phyloP scores from a whole-genome alignment of 2,329 filamentous ascomycete genomes.

The Cercospora nicotianae region DNA sequence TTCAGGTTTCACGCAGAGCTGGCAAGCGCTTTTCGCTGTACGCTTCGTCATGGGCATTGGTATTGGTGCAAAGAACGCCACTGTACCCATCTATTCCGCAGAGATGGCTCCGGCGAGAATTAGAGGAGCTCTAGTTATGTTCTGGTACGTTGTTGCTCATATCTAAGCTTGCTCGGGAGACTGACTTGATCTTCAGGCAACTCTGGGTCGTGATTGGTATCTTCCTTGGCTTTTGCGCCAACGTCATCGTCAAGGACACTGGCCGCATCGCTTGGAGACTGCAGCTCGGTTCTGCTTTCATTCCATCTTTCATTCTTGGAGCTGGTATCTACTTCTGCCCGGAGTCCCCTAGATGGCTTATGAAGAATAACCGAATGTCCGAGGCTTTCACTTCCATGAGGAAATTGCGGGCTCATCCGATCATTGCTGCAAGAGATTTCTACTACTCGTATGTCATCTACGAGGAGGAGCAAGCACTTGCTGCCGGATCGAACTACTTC shows the following conservation, averaged over 20 bases:
- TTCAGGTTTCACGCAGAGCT: conserved; percentile 59
- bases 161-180: not conserved
- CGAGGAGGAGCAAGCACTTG: conserved; percentile 38
- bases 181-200: conserved; percentile 69
- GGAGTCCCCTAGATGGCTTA: conserved; percentile 53
- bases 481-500: conserved; percentile 43
- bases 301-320: conserved; percentile 40
- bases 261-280: conserved; percentile 65
- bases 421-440: conserved; percentile 58
- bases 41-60: conserved; percentile 70
- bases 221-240: conserved; percentile 65
- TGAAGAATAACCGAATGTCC: conserved; percentile 48
- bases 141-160: conserved; percentile 53
- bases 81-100: conserved; percentile 47
- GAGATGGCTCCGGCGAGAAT: conserved; percentile 54
- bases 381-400: conserved; percentile 53
- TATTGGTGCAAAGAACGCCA: conserved; percentile 45
- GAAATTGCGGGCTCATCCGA: conserved; percentile 49
- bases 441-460: conserved; percentile 51
- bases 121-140: conserved; percentile 71
- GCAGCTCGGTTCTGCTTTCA: conserved; percentile 66
- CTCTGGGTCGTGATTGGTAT: conserved; percentile 58
- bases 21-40: conserved; percentile 61
- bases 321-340: conserved; percentile 40
- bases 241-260: conserved; percentile 62